A percentile compares a stretch with the other conserved stretches of the same genome.
Evolutionary conservation across 2,329 filamentous ascomycete species (phyloP).

Genomic region (Aschersonia sp.): DNA sequence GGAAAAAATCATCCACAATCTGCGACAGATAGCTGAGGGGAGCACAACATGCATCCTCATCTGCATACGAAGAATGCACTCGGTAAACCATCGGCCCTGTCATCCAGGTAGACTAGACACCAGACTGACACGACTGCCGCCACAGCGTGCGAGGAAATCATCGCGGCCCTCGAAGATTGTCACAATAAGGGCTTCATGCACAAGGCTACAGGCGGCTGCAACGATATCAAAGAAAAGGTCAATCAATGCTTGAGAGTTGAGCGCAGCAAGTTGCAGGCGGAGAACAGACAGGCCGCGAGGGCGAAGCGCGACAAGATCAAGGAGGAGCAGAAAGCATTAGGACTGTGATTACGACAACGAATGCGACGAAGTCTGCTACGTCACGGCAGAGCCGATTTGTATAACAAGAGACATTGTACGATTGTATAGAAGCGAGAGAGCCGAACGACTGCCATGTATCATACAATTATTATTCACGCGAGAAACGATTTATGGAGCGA

Average conservation of each 20-base stretch:
- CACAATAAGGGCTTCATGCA: conserved; percentile 84
- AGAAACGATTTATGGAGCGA: background rate
- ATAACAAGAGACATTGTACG: background rate
- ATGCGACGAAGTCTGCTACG: background rate
- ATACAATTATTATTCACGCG: too few species aligned
- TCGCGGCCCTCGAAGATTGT: conserved; percentile 88
- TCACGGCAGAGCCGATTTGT: too few species aligned
- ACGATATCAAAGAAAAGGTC: conserved; percentile 67
- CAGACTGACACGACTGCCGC: background rate
- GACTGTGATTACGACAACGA: conserved; percentile 14
- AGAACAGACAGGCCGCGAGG: conserved; percentile 56
- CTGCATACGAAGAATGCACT: conserved; percentile 84
- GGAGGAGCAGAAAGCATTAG: conserved; percentile 46
- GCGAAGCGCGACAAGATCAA: conserved; percentile 60
- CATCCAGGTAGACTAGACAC: background rate
- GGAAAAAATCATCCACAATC: too few species aligned
- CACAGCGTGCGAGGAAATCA: conserved; percentile 85
- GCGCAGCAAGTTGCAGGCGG: conserved; percentile 60
- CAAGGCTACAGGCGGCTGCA: conserved; percentile 86
- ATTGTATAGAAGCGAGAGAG: background rate
- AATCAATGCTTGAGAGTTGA: conserved; percentile 74
- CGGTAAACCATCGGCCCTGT: conserved; percentile 36
- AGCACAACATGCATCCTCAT: conserved; percentile 78
- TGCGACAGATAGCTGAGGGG: background rate
- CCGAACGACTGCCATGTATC: background rate